Base-by-base conservation (phyloP, 2,329 filamentous ascomycete species). In the Cucurbitaria berberidis region DNA sequence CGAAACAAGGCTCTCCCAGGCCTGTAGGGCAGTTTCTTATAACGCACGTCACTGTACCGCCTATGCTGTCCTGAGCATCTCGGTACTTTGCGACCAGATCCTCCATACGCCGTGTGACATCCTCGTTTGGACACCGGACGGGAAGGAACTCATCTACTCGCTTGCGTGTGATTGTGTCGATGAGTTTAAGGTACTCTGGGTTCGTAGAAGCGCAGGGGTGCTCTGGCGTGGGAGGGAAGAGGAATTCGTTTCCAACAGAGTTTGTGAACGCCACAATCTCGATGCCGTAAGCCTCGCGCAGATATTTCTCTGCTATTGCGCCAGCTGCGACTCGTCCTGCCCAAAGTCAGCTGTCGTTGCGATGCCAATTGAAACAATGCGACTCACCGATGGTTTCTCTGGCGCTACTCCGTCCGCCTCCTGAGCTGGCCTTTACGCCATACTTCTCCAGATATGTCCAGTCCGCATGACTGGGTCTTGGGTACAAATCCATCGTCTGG, bases 391-490 rank as follows among this genome's bases (percentile, higher is more conserved):
- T 96, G 10, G 93, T 98, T 82, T 98, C 93, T 61, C 93, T 83
- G n/a, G 95, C 95, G 74, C 89, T 93, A 74, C 89, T 93, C 58
- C 95, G 85, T 48, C 95, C 93, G 65, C 95, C 93, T 53, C 95
- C 93, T 57, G 88, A 92, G 74, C 86, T 90, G 32, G 95, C 92
- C 81, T 96, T 96, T 65, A 96, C 87, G 51, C 93, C 93, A 76
- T 99, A 99, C 80, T 98, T 98, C 76, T 96, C 90, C 56, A 96
- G 83, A 79, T 98, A 98, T 55, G 95, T 98, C 86, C 89, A 97
- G 78, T 98, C 93, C 55, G 95, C 93, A 78, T 98, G 95, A 73
- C 87, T 91, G 30, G 93, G 95, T 45, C 95, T 85, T 4, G 95
- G 95, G 82, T 89, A 98, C 58, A 87, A 79, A 77, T 98, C 91